Evolutionary conservation across 1,139 yeast species (phyloP), one percentile per base, ranked within the genome.

Genomic region (Lodderomyces theae): DNA sequence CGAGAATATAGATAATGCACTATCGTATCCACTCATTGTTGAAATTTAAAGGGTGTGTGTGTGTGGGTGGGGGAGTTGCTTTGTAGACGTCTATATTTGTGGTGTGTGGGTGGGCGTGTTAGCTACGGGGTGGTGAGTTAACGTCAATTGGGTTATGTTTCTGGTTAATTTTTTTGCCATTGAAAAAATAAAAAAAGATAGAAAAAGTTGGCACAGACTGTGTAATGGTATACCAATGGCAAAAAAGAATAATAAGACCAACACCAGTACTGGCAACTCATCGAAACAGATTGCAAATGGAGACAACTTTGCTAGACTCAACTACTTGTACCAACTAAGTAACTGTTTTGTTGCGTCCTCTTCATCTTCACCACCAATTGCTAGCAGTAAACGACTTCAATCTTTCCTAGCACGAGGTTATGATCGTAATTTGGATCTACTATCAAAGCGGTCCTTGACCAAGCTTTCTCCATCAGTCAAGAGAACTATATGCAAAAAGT

Each of bases 1-100:
- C 86, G 96, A 88, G 71, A 92, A 92, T 64, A 92, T 95, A 46
- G 97, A 90, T 58, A 92, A 79, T 47, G 98, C 98, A 78, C 98
- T 83, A 69, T 92, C 98, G 96, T 92, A 92, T 48, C 98, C 97
- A 77, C 97, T 87, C 98, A 92, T 56, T 35, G 13, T n/a, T 28
- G 18, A 28, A 19, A n/a, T n/a, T n/a, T n/a, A n/a, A n/a, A n/a
- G n/a, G n/a, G n/a, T n/a, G n/a, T n/a, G n/a, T n/a, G n/a, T n/a
- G n/a, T n/a, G n/a, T n/a, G n/a, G n/a, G n/a, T n/a, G n/a, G n/a
- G n/a, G n/a, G n/a, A n/a, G n/a, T n/a, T n/a, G n/a, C n/a, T n/a
- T n/a, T n/a, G n/a, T n/a, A n/a, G n/a, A n/a, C n/a, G n/a, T n/a
- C n/a, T n/a, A n/a, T n/a, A n/a, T n/a, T n/a, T n/a, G n/a, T n/a